These are phyloP conservation scores for Yarrowia hollandica DNA, from an alignment of 805 yeast genomes.

Conservation along the genomic window DNA sequence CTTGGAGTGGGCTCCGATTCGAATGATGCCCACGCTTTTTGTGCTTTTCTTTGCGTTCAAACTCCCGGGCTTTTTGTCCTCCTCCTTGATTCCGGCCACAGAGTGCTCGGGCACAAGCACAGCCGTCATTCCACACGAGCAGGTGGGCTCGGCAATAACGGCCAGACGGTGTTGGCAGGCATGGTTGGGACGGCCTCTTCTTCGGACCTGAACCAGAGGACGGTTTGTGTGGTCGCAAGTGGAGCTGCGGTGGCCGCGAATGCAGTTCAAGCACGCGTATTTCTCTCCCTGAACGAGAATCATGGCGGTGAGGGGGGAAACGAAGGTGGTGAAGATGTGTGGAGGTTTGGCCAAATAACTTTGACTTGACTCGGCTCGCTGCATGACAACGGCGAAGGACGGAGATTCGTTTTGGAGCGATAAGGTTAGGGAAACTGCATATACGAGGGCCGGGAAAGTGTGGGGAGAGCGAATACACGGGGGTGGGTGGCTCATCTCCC, in stretches of 20 bases:
- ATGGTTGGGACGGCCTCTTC: conserved; percentile 82
- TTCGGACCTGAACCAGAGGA: conserved; percentile 79
- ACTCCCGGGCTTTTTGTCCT: conserved; percentile 13
- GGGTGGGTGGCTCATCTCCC: too few relatives aligned
- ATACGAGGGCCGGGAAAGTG: too few relatives aligned
- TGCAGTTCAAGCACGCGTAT: conserved; percentile 68
- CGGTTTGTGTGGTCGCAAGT: conserved; percentile 79
- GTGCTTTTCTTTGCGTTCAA: conserved; percentile 2
- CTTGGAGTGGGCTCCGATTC: conserved; percentile 34
- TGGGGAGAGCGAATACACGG: too few relatives aligned
- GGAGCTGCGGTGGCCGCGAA: conserved; percentile 89
- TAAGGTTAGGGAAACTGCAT: too few relatives aligned
- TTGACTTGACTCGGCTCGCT: too few relatives aligned
- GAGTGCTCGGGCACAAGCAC: conserved; percentile 23
- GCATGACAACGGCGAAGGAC: too few relatives aligned
- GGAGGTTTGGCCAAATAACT: too few relatives aligned
- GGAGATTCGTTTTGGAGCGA: too few relatives aligned
- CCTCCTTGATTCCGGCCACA: conserved; percentile 24
- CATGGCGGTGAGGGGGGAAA: conserved; percentile 52
- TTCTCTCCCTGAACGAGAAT: conserved; percentile 76
- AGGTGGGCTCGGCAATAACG: conserved; percentile 34
- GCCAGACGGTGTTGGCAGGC: conserved; percentile 61
- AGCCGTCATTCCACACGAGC: conserved; percentile 25
- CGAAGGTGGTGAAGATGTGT: not conserved
- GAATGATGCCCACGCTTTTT: conserved; percentile 32